phyloP scores from a whole-genome alignment of 768 basidiomycete species.

The Cyathus striatus region DNA sequence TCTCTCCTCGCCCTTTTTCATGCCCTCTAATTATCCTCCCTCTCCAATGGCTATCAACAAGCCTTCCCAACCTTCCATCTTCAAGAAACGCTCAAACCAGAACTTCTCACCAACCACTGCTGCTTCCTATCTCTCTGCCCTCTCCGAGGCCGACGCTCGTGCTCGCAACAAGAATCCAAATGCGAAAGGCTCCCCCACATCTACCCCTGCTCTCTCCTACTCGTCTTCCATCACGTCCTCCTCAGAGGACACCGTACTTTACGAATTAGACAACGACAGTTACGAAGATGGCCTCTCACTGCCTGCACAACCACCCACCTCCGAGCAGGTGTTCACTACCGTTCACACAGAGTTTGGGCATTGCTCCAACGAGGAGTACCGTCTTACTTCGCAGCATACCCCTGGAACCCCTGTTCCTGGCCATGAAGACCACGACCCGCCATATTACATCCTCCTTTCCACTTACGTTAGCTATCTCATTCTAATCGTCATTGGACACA shows the following conservation, averaged over 20 bases:
- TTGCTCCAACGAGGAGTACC: conserved; percentile 70
- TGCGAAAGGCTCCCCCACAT: conserved; percentile 36
- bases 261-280: conserved; percentile 47
- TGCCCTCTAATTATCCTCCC: not conserved
- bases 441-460: conserved; percentile 86
- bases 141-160: conserved; percentile 44
- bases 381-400: conserved; percentile 63
- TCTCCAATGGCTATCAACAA: conserved; percentile 43
- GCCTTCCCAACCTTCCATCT: conserved; percentile 43
- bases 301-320: conserved; percentile 69
- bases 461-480: conserved; percentile 94
- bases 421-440: conserved; percentile 77
- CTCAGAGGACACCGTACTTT: conserved; percentile 62
- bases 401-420: conserved; percentile 41
- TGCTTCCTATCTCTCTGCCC: conserved; percentile 52
- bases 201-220: conserved; percentile 69
- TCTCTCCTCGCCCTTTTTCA: not conserved
- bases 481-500: conserved; percentile 86
- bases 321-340: conserved; percentile 72
- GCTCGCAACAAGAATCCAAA: conserved; percentile 39
- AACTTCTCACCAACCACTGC: conserved; percentile 37
- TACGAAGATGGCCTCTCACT: conserved; percentile 48
- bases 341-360: conserved; percentile 93
- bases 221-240: conserved; percentile 69
- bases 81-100: conserved; percentile 36